Conservation (phyloP, 2,329 filamentous ascomycete genomes). For the Dactylella cylindrospora region DNA sequence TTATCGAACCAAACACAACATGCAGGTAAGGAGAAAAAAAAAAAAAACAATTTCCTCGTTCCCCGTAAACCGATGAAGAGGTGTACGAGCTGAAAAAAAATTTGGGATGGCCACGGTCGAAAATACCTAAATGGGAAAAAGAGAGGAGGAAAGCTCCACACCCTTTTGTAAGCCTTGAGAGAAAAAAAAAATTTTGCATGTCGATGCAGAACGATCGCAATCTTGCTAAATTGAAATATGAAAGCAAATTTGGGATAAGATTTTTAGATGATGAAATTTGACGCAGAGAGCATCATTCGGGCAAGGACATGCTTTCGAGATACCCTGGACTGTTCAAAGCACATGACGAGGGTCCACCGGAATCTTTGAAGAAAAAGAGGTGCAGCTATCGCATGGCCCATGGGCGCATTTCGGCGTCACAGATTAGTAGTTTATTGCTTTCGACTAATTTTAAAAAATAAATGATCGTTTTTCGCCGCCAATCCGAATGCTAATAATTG, state of each 20-base stretch:
- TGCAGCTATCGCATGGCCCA: slow-evolving; percentile 6
- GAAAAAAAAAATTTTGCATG: slow-evolving; percentile 1
- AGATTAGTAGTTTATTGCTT: too few relatives aligned
- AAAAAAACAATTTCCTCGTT: slow-evolving; percentile 1
- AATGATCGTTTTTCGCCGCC: too few relatives aligned
- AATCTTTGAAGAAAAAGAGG: neutral
- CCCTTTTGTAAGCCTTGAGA: slow-evolving; percentile 8
- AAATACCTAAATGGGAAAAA: slow-evolving; percentile 37
- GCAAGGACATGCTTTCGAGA: neutral
- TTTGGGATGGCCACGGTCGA: slow-evolving; percentile 23
- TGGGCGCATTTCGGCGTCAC: too few relatives aligned
- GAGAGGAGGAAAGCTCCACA: slow-evolving; percentile 5
- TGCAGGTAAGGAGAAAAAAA: slow-evolving; percentile 15
- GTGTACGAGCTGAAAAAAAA: slow-evolving; percentile 16
- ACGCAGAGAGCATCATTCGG: slow-evolving; percentile 13
- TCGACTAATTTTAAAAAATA: too few relatives aligned
- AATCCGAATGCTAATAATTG: too few relatives aligned
- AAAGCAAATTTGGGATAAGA: neutral
- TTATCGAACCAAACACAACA: slow-evolving; percentile 5
- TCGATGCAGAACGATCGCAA: neutral
- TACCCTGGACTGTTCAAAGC: too few relatives aligned
- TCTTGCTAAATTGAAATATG: neutral
- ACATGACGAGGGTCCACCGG: too few relatives aligned
- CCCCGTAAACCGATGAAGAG: too few relatives aligned
- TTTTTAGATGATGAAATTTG: slow-evolving; percentile 25